These are phyloP conservation scores for Echium plantagineum DNA, from an alignment of 257 asterid species.

Conservation along the genomic window DNA sequence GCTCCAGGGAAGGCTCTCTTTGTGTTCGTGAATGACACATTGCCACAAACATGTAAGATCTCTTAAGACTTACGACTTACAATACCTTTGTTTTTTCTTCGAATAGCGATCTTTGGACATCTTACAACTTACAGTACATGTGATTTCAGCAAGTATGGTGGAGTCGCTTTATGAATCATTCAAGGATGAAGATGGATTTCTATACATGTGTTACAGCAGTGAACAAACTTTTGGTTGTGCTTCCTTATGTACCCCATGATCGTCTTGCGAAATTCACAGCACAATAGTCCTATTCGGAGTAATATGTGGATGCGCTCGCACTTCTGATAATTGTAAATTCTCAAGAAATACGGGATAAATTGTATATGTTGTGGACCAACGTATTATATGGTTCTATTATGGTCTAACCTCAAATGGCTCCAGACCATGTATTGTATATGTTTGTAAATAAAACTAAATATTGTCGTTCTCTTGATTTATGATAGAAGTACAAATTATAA, in stretches of 20 bases:
- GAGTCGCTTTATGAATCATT: slow-evolving; percentile 54
- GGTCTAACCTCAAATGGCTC: too few species aligned
- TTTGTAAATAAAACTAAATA: too few species aligned
- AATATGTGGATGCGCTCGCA: too few species aligned
- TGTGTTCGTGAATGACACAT: slow-evolving; percentile 68
- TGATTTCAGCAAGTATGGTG: slow-evolving; percentile 57
- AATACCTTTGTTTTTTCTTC: not conserved
- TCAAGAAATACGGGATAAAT: not conserved
- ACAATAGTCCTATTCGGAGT: too few species aligned
- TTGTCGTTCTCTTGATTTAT: too few species aligned
- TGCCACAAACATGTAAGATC: slow-evolving; percentile 78
- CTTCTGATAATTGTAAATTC: not conserved
- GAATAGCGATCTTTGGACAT: not conserved
- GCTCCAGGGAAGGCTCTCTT: slow-evolving; percentile 92
- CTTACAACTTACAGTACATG: not conserved
- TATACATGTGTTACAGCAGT: slow-evolving; percentile 94
- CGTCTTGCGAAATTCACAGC: too few species aligned
- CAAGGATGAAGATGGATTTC: slow-evolving; percentile 84
- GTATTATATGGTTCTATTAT: too few species aligned
- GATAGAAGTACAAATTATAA: too few species aligned
- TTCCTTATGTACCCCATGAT: not conserved
- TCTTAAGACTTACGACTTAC: not conserved
- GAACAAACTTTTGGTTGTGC: slow-evolving; percentile 63
- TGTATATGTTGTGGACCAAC: too few species aligned
- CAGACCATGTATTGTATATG: too few species aligned